These are phyloP conservation scores for Blastobotrys arbuscula DNA, from an alignment of 1,139 yeast species.

Conservation along the genomic window DNA sequence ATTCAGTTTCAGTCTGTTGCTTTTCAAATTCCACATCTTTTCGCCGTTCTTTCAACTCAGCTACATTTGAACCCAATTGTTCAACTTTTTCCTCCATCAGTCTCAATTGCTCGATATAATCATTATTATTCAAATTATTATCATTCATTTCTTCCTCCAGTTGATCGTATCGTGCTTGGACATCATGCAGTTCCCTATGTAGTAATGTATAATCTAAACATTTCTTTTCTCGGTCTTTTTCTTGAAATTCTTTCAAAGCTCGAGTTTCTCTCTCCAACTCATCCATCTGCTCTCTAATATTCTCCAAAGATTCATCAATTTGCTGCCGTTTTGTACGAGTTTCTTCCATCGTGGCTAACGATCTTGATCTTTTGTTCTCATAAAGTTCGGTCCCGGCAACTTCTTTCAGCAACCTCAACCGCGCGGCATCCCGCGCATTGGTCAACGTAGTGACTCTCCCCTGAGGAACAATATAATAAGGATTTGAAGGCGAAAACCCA, in stretches of 20 bases:
- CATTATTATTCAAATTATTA: slow-evolving; percentile 13
- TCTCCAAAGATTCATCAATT: slow-evolving; percentile 66
- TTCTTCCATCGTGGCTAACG: slow-evolving; percentile 70
- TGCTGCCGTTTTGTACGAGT: slow-evolving; percentile 66
- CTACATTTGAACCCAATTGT: slow-evolving; percentile 45
- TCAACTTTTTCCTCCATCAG: slow-evolving; percentile 49
- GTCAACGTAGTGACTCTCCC: slow-evolving; percentile 80
- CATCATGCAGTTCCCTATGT: slow-evolving; percentile 65
- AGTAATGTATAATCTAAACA: slow-evolving; percentile 69
- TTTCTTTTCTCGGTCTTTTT: slow-evolving; percentile 61
- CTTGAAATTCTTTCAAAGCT: slow-evolving; percentile 66
- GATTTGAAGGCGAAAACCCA: slow-evolving; percentile 86
- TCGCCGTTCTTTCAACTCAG: slow-evolving; percentile 39
- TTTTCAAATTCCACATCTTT: slow-evolving; percentile 39
- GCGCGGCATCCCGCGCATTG: slow-evolving; percentile 79
- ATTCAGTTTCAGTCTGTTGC: slow-evolving; percentile 44
- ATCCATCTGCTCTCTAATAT: slow-evolving; percentile 63
- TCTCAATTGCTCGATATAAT: slow-evolving; percentile 18
- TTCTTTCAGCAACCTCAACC: slow-evolving; percentile 74
- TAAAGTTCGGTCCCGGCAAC: slow-evolving; percentile 95
- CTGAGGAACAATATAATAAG: slow-evolving; percentile 96
- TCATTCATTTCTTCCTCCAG: slow-evolving; percentile 47
- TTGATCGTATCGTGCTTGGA: slow-evolving; percentile 55
- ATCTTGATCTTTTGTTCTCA: slow-evolving; percentile 73
- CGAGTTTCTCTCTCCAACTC: slow-evolving; percentile 79